Conservation (phyloP, 2,329 filamentous ascomycete species). For the Aspergillus pseudonomiae region DNA sequence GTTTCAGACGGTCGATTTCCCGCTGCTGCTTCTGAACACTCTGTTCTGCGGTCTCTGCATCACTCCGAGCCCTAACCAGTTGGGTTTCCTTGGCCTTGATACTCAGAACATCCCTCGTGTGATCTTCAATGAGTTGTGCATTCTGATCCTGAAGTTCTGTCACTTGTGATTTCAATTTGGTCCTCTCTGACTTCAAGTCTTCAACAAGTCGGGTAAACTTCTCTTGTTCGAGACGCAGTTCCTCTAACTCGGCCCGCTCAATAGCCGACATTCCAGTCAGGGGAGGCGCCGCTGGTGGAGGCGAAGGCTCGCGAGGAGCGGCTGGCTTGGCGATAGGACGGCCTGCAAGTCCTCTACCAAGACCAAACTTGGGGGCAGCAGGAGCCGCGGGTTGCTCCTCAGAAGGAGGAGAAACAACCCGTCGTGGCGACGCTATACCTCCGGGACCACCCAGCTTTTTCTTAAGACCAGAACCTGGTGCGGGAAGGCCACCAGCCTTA, state of each 20-base stretch:
- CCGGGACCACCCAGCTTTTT: conserved; percentile 49
- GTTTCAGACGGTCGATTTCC: conserved; percentile 91
- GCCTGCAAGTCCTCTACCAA: conserved; percentile 78
- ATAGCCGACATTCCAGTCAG: conserved; percentile 70
- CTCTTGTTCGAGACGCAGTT: conserved; percentile 82
- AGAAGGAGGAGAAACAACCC: conserved; percentile 48
- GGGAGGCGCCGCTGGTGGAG: conserved; percentile 58
- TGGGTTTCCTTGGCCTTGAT: conserved; percentile 99
- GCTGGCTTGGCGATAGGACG: conserved; percentile 79
- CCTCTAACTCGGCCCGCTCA: conserved; percentile 92
- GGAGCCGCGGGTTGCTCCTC: conserved; percentile 48
- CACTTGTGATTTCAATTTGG: conserved; percentile 81
- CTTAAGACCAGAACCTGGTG: conserved; percentile 47
- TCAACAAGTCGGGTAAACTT: conserved; percentile 73
- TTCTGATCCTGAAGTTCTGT: conserved; percentile 97
- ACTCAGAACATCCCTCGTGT: conserved; percentile 90
- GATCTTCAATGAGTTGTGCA: conserved; percentile 93
- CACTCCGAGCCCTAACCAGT: conserved; percentile 84
- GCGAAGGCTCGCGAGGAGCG: conserved; percentile 45
- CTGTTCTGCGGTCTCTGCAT: conserved; percentile 85
- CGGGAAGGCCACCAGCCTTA: conserved; percentile 44
- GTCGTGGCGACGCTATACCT: conserved; percentile 43
- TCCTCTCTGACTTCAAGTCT: conserved; percentile 79
- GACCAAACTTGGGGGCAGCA: conserved; percentile 59
- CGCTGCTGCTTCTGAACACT: conserved; percentile 80